Base-by-base conservation (phyloP, 441 rosid genomes). In the Cnidoscolus chayamansa region DNA sequence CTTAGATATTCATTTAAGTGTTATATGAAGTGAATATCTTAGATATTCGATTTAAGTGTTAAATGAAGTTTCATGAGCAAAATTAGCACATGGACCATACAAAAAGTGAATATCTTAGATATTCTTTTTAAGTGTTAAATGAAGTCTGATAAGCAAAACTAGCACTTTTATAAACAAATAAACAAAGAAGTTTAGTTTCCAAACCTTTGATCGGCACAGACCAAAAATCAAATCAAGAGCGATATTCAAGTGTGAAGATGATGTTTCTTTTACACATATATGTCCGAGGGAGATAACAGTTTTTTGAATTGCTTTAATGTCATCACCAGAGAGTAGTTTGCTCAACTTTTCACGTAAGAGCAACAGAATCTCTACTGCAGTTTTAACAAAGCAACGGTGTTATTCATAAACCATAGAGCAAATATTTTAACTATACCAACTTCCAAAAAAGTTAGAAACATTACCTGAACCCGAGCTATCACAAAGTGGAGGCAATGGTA, bases 121-220 rank as follows among this genome's bases (percentile, higher is more conserved):
- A 65, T 68, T 53, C 25, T 57, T 20, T 47, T 63, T 2, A 47
- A 25, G 30, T 16, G 40, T 73, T 75, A 59, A 12, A 50, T 63
- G 63, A 19, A 64, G 51, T 62, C 19, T 19, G 25, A 50, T 59
- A 53, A 32, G 43, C 37, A 30, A 31, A 56, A 50, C 49, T 17
- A 59, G 74, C 19, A 74, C 62, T 47, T 12, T 15, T 43, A 50
- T 50, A 40, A 57, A 25, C 25, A 25, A 70, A 75, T 30, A 50
- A 65, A 59, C 68, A 12, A 9, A 63, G 19, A 64, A 25, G 25
- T 31, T 31, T 58, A 25, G 30, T 17, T 47, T n/a, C 72, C 86
- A 76, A 76, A 92, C 99, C 96, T 91, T 95, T 58, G 96, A 90
- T 68, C 98, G 89, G 81, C 90, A 84, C 72, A 93, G 96, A 78